Evolutionary conservation across 2,329 filamentous ascomycete species (phyloP), one percentile per base, ranked within the genome.

Genomic region (Neonectria magnoliae): DNA sequence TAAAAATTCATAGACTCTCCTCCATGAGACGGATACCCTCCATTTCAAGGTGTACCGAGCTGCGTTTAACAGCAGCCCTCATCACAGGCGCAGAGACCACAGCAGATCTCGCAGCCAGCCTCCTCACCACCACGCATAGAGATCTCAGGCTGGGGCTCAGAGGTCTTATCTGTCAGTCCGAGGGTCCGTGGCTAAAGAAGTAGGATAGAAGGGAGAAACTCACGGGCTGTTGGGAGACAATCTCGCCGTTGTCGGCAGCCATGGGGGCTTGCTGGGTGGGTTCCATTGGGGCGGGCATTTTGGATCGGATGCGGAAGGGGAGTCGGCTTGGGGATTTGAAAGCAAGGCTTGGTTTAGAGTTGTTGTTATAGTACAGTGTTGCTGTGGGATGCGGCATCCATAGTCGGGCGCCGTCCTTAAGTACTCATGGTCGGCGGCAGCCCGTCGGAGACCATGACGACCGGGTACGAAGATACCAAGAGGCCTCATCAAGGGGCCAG

Each of bases 51-150:
- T 25, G 22, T 38, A n/a, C 3, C 14, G 45, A 31, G 31, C 20
- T 9, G 18, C 38, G 38, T 57, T 72, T 79, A 83, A 73, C 81
- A 83, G 75, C 81, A 83, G 22, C 71, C 73, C 68, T 83, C 81
- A 1, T 83, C 73, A 69, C 81, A 83, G 55, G 73, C 80, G 73
- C 81, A 83, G 64, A 83, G 79, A 62, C 81, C 81, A 64, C 81
- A 83, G 77, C 81, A 83, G 65, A 82, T 71, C 70, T 82, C 81
- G 62, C 81, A 83, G 41, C 81, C 81, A 38, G 80, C 81, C 65
- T 83, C 81, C 68, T 83, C 81, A 68, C 81, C 81, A 71, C 81
- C 81, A 45, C 81, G 79, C 60, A 83, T 76, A 65, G 71, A 75
- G 76, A 83, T 80, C 36, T 82, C 77, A 59, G 80, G 79, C 64